Evolutionary conservation across 768 basidiomycete genomes (phyloP), one percentile per base, ranked within the genome.

Genomic region (Mycena vulgaris): DNA sequence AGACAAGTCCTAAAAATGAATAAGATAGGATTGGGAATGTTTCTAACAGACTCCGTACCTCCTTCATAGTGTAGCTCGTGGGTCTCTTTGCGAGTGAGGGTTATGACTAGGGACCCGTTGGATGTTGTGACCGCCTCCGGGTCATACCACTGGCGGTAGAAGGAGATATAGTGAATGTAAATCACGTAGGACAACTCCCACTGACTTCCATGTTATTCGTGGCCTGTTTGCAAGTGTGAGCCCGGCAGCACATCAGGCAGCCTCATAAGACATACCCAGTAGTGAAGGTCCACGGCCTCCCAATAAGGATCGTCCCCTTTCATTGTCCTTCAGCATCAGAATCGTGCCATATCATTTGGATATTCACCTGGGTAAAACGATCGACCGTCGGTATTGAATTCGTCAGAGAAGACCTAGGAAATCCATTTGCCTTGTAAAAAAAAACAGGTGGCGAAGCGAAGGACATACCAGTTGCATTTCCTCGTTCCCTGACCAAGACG

Each of bases 371-470:
- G 81, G 63, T 82, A 86, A 76, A 92, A 91, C 1, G 89, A 87
- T 49, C 91, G 83, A 21, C 89, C 88, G 8, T 87, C 86, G 19
- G 77, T 79, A 60, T 91, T 86, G 77, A 92, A 92, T 76, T 92
- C 91, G 80, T 92, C 91, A 3, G 88, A 89, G 74, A 90, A 92
- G 6, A 72, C 68, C 71, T 72, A 39, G 27, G 21, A 30, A 21
- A 45, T 19, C 14, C 17, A 39, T 52, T 59, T n/a, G 11, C 11
- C 7, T 2, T 9, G 14, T n/a, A 30, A 28, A 6, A 40, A 40
- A 16, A 27, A 10, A 23, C 31, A n/a, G 48, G 4, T 5, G 25
- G n/a, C 42, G 19, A 25, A 9, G 47, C 35, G 8, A 37, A 37
- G 25, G 16, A 19, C 63, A 27, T 1, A 90, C 89, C 19, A 92